Evolutionary conservation across 2,329 filamentous ascomycete species (phyloP).

Genomic region (Alternaria longipes): DNA sequence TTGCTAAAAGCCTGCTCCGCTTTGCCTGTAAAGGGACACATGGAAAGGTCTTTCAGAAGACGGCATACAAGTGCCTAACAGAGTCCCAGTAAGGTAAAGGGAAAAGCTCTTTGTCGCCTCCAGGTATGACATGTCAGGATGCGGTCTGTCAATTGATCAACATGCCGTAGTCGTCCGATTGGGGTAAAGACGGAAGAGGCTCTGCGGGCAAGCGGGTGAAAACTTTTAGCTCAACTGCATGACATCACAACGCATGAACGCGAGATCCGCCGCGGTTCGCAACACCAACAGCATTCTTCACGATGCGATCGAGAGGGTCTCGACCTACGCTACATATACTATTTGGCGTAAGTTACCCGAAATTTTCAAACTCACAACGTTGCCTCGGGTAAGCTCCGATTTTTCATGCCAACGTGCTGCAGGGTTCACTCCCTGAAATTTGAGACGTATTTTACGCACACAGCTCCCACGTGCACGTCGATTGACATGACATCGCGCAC

Average conservation of each 20-base stretch:
- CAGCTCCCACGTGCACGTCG: background rate
- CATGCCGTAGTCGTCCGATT: constrained; percentile 13
- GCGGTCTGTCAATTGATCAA: constrained; percentile 2
- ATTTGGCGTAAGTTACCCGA: background rate
- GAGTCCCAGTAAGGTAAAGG: background rate
- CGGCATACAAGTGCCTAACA: background rate
- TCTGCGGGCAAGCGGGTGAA: constrained; percentile 15
- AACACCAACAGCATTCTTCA: constrained; percentile 6
- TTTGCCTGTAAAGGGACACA: background rate
- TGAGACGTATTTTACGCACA: background rate
- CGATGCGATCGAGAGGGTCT: background rate
- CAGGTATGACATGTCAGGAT: background rate
- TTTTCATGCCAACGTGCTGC: background rate
- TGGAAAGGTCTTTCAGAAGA: background rate
- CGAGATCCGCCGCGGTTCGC: constrained; percentile 2
- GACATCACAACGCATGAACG: constrained; percentile 17
- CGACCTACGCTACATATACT: background rate
- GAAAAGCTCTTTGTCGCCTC: background rate
- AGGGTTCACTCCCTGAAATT: background rate
- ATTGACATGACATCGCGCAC: background rate
- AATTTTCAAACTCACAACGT: background rate
- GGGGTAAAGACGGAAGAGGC: constrained; percentile 13
- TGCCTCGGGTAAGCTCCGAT: background rate
- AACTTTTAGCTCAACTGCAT: constrained; percentile 5
- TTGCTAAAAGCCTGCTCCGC: background rate